Evolutionary conservation across 2,329 filamentous ascomycete species (phyloP).

Genomic region (Aspergillus viridinutans): DNA sequence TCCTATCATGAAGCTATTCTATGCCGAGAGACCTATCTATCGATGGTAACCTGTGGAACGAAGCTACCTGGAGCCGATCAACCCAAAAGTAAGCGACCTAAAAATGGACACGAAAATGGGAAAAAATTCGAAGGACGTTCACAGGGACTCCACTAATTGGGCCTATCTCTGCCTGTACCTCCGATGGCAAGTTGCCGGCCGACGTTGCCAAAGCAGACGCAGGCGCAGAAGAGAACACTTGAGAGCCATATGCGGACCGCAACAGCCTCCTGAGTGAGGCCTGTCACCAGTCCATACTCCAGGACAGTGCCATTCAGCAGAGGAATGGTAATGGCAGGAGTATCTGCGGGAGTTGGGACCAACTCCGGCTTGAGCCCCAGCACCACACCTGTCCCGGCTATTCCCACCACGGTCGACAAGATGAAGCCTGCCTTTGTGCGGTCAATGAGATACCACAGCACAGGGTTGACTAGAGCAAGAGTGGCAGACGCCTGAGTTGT

Average conservation of each 20-base stretch:
- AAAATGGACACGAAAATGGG: conserved; percentile 1
- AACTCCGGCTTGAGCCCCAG: conserved; percentile 73
- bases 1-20: background rate
- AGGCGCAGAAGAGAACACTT: conserved; percentile 90
- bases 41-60: background rate
- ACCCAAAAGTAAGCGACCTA: background rate
- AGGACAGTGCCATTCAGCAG: conserved; percentile 26
- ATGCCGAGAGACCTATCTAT: conserved; percentile 5
- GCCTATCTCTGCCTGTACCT: conserved; percentile 17
- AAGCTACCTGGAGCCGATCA: background rate
- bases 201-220: conserved; percentile 94
- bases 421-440: conserved; percentile 80
- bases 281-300: conserved; percentile 28
- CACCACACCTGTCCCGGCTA: conserved; percentile 69
- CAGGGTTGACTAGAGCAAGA: conserved; percentile 84
- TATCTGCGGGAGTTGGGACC: conserved; percentile 62
- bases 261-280: conserved; percentile 50
- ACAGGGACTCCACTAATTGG: background rate
- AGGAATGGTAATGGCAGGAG: conserved; percentile 26
- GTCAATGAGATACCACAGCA: conserved; percentile 94
- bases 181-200: conserved; percentile 70
- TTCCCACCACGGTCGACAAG: conserved; percentile 68
- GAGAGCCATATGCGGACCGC: conserved; percentile 78
- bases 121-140: background rate
- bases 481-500: conserved; percentile 90